Evolutionary conservation across 1,284 basidiomycete species (phyloP).

Genomic region (Malassezia psittaci): DNA sequence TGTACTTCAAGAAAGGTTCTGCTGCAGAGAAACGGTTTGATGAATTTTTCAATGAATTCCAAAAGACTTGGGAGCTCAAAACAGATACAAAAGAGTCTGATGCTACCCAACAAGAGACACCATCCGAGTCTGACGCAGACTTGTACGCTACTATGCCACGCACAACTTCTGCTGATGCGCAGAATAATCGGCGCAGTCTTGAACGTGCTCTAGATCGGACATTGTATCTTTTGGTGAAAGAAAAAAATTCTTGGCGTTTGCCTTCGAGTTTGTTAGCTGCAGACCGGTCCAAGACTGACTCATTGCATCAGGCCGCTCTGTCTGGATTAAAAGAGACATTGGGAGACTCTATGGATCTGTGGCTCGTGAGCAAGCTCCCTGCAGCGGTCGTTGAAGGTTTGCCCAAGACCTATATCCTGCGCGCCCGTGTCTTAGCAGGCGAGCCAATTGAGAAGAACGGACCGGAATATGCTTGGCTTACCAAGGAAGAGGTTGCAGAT

Average conservation of each 20-base stretch:
- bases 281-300: slow-evolving; percentile 1
- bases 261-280: slow-evolving; percentile 22
- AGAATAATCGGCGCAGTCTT: slow-evolving; percentile 60
- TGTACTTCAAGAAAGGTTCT: slow-evolving; percentile 91
- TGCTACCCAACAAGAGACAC: not conserved
- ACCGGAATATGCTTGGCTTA: slow-evolving; percentile 75
- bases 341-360: slow-evolving; percentile 40
- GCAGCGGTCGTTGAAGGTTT: slow-evolving; percentile 22
- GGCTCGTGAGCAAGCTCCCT: slow-evolving; percentile 40
- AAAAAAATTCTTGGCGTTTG: slow-evolving; percentile 21
- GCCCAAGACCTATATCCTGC: slow-evolving; percentile 33
- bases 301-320: slow-evolving; percentile 20
- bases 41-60: slow-evolving; percentile 49
- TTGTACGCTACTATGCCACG: slow-evolving; percentile 53
- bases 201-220: slow-evolving; percentile 74
- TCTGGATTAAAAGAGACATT: slow-evolving; percentile 22
- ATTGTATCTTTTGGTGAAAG: slow-evolving; percentile 67
- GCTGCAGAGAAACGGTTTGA: slow-evolving; percentile 73
- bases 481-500: slow-evolving; percentile 69
- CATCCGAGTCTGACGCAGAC: slow-evolving; percentile 50
- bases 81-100: not conserved
- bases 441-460: slow-evolving; percentile 49
- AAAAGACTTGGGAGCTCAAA: slow-evolving; percentile 28
- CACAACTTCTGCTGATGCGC: slow-evolving; percentile 57
- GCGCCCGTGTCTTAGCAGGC: slow-evolving; percentile 35